Percentiles rank a stretch among this genome's conserved stretches.
Conservation (phyloP, 257 asterid species). For the Plantago ovata region DNA sequence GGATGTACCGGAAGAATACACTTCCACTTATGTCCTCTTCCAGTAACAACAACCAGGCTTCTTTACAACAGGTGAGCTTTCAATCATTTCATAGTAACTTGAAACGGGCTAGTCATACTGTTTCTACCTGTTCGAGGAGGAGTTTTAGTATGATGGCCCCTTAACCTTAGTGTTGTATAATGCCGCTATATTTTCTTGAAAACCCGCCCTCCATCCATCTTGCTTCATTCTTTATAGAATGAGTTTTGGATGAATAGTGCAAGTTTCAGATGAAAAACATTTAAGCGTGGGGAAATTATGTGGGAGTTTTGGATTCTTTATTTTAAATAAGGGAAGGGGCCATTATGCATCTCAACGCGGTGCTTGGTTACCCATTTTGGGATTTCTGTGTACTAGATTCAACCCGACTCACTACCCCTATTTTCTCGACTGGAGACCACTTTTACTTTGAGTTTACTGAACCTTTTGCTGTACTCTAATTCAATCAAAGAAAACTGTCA, state of each 20-base stretch:
- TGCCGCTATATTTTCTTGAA: too few species aligned
- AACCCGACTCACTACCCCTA: not conserved
- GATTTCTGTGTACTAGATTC: not conserved
- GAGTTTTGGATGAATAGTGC: too few species aligned
- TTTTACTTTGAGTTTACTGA: too few species aligned
- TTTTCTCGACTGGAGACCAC: constrained; percentile 4
- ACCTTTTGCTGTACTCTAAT: too few species aligned
- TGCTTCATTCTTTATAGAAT: too few species aligned
- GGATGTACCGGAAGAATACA: constrained; percentile 78
- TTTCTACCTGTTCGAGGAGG: too few species aligned
- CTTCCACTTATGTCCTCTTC: constrained; percentile 69
- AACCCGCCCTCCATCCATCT: too few species aligned
- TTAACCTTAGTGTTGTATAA: not conserved
- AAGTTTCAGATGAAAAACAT: too few species aligned
- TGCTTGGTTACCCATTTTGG: too few species aligned
- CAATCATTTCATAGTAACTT: constrained; percentile 17
- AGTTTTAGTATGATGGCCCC: not conserved
- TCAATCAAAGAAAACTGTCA: too few species aligned
- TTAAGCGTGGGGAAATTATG: not conserved
- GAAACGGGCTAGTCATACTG: not conserved
- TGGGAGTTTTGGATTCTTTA: not conserved
- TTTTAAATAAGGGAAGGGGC: too few species aligned
- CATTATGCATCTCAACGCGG: too few species aligned
- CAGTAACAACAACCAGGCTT: constrained; percentile 56
- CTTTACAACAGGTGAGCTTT: constrained; percentile 58